Base-by-base conservation (phyloP, 2,329 filamentous ascomycete species). In the Intubia oerlemansii region DNA sequence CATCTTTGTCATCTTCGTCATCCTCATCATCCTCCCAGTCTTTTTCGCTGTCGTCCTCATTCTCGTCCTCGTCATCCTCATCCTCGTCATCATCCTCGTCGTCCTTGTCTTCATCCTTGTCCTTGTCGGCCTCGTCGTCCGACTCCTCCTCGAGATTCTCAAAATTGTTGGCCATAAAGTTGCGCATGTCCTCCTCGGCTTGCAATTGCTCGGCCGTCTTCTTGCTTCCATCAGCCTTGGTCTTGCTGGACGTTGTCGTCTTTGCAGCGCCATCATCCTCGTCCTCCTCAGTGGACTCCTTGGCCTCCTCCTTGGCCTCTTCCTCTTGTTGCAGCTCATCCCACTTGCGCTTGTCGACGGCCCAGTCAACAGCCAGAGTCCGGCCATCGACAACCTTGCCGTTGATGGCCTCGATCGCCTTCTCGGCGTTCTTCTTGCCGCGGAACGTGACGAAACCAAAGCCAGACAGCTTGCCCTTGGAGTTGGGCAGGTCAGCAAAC, bases 401-500 rank as follows among this genome's bases (percentile, higher is more conserved):
- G 50, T 95, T 98, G 39, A 95, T 58, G 14, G 62, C 69, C 34
- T 75, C 69, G 32, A 98, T 59, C 2, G 88, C 88, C 47, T 72
- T 81, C 49, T 95, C 79, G 0, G 88, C 85, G 49, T 95, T 92
- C 52, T 82, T 85, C 44, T 64, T 72, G 24, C 84, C 81, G 34
- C 84, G 65, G 49, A 98, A 62, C 9, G 85, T 76, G 34, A 98
- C 72, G 44, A 98, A 93, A 5, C 84, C 88, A 44, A 95, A 98
- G 0, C 88, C 88, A 34, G 78, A 66, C 36, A 92, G 65, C 45
- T 69, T 73, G 12, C 65, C 66, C 37, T 74, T 76, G 40, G 72
- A 65, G 42, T 79, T 80, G 2, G 90, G 90, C 29, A 98, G 56
- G 40, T 79, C 79, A 21, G 77, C 72, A 48, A 74, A 76, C 50